These are phyloP conservation scores for Eucalyptus coolabah DNA, from an alignment of 345 rosid species.

Conservation along the genomic window DNA sequence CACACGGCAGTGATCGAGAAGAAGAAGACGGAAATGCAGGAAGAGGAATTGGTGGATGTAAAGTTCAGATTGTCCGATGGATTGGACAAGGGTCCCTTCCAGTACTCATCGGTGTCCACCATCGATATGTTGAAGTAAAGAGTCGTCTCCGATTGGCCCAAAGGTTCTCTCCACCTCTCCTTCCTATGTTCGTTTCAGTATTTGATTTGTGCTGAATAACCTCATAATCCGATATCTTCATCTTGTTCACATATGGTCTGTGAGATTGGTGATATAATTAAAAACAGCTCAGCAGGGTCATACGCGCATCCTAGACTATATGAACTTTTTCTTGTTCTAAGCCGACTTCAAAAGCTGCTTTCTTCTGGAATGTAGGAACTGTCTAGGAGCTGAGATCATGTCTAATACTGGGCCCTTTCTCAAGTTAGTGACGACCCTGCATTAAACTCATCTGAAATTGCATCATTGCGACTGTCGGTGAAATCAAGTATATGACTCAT, in stretches of 20 bases:
- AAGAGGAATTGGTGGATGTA: constrained; percentile 72
- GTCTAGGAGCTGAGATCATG: neutral
- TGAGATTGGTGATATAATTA: neutral
- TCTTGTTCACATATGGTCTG: too few relatives aligned
- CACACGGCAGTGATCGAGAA: neutral
- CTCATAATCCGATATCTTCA: too few relatives aligned
- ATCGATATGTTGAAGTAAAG: too few relatives aligned
- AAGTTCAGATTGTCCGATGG: constrained; percentile 87
- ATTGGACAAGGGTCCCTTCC: constrained; percentile 82
- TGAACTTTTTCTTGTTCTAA: neutral
- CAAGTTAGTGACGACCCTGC: neutral
- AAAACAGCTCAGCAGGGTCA: neutral
- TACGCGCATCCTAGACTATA: too few relatives aligned
- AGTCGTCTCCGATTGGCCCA: too few relatives aligned
- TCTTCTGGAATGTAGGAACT: neutral
- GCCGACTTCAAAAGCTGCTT: neutral
- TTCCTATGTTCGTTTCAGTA: too few relatives aligned
- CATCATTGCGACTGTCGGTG: neutral
- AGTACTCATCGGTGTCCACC: constrained; percentile 27
- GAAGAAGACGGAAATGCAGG: constrained; percentile 50
- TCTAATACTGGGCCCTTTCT: neutral
- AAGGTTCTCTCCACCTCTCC: too few relatives aligned
- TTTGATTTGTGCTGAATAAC: too few relatives aligned
- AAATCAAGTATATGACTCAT: neutral
- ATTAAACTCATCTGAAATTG: neutral